Conservation (phyloP, 345 rosid species). For the Eucalyptus curtisii region DNA sequence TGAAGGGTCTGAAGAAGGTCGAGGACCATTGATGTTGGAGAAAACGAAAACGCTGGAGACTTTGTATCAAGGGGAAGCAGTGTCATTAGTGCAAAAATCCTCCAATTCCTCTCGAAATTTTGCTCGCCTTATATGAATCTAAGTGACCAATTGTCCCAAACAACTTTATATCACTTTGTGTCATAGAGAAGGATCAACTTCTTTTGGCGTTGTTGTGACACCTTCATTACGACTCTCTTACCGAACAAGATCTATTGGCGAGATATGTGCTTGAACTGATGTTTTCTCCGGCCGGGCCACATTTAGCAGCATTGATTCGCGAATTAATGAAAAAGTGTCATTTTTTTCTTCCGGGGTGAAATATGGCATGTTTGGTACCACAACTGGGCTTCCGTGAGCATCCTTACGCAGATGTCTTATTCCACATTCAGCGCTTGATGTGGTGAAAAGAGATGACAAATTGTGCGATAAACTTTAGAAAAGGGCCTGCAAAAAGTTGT, state of each 20-base stretch:
- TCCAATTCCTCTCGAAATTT: neutral
- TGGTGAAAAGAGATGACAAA: neutral
- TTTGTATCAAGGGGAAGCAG: neutral
- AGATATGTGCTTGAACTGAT: neutral
- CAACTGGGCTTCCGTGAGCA: neutral
- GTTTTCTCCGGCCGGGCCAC: neutral
- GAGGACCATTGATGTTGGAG: conserved; percentile 20
- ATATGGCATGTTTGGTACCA: neutral
- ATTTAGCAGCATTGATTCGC: neutral
- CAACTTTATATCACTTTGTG: neutral
- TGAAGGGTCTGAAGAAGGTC: conserved; percentile 35
- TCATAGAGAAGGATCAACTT: neutral
- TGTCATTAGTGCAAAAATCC: neutral
- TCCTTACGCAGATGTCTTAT: neutral
- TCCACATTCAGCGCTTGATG: neutral
- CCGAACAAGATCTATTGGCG: neutral
- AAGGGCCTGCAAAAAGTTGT: neutral
- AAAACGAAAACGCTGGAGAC: neutral
- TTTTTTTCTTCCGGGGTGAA: neutral
- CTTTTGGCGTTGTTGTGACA: neutral
- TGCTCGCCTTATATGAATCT: neutral
- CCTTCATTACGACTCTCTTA: neutral
- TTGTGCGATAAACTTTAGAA: neutral
- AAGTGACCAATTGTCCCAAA: neutral
- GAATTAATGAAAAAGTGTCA: neutral